phyloP scores from a whole-genome alignment of 2,329 filamentous ascomycete species.

The Exserohilum turcica region DNA sequence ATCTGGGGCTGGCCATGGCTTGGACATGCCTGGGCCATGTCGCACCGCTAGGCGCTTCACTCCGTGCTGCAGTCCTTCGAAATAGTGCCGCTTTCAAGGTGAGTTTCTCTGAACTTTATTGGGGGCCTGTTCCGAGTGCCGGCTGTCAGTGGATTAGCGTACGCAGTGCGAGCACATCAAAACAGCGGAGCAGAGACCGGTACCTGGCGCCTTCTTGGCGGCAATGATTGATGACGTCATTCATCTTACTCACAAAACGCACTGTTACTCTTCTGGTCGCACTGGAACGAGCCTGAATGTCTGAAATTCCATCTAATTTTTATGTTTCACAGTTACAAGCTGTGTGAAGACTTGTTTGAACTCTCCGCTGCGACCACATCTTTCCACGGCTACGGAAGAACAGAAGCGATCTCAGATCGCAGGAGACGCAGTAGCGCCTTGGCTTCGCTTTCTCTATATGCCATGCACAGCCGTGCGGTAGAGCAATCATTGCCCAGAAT shows the following conservation, averaged over 20 bases:
- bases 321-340: background rate
- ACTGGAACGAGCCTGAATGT: background rate
- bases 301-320: too few relatives aligned
- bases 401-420: background rate
- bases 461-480: slow-evolving; percentile 19
- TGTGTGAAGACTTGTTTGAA: background rate
- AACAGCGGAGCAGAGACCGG: slow-evolving; percentile 5
- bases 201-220: slow-evolving; percentile 11
- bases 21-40: background rate
- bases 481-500: slow-evolving; percentile 6
- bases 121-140: background rate
- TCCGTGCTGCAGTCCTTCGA: background rate
- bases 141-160: background rate
- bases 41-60: background rate
- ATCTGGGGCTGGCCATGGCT: background rate
- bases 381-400: background rate
- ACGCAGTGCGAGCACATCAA: background rate
- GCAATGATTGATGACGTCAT: slow-evolving; percentile 8
- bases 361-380: background rate
- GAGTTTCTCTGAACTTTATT: background rate
- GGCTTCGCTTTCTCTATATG: slow-evolving; percentile 1
- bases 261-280: background rate
- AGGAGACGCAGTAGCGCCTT: slow-evolving; percentile 5
- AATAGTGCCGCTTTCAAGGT: background rate
- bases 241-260: background rate